Conservation (phyloP, 179 eudicot genomes). For the Sideroxylon spinosum region DNA sequence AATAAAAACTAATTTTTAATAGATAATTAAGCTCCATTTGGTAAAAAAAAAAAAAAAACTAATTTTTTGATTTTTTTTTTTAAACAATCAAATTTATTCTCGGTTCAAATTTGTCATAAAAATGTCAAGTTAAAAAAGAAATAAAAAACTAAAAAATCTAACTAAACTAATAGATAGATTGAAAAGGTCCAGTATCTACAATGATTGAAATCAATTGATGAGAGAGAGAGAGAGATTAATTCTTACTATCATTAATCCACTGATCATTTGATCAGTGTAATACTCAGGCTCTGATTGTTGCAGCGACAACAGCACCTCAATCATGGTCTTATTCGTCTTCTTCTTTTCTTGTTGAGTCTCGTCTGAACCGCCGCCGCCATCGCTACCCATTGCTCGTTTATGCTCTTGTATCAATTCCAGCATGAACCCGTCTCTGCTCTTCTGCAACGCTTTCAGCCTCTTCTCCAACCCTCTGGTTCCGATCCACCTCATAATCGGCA, state of each 20-base stretch:
- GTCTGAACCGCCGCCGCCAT: constrained; percentile 16
- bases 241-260: constrained; percentile 27
- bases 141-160: no score
- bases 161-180: no score
- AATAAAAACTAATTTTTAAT: no score
- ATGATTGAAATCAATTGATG: neutral
- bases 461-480: constrained; percentile 19
- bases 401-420: constrained; percentile 18
- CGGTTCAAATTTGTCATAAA: no score
- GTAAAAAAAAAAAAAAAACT: no score
- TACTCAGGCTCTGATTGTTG: constrained; percentile 38
- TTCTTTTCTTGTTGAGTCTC: constrained; percentile 22
- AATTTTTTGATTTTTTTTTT: no score
- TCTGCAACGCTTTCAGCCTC: constrained; percentile 19
- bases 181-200: no score
- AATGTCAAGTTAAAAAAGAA: no score
- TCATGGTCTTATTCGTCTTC: constrained; percentile 23
- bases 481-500: constrained; percentile 33
- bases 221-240: neutral
- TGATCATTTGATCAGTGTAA: constrained; percentile 41
- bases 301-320: constrained; percentile 37
- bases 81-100: no score
- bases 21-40: no score
- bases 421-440: constrained; percentile 24
- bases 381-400: neutral